These are phyloP conservation scores for Taxillus chinensis DNA, from an alignment of 164 flowering plant species.

Conservation along the genomic window DNA sequence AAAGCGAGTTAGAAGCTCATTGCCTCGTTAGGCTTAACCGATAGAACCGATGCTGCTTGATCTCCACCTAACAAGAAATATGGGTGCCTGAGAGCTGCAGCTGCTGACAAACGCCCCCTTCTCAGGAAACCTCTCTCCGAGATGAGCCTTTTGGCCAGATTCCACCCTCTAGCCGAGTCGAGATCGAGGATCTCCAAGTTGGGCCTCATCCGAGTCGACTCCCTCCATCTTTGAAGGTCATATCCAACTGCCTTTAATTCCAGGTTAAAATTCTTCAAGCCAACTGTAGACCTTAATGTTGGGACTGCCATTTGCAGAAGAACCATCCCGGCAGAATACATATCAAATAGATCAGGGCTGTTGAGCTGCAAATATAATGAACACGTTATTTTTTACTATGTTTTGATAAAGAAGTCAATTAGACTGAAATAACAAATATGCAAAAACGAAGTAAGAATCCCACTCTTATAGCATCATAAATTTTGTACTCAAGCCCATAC, in stretches of 20 bases:
- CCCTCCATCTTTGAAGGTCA: constrained; percentile 82
- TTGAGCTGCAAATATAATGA: constrained; percentile 58
- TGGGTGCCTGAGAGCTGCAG: constrained; percentile 93
- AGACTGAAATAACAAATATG: neutral
- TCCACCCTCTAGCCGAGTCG: constrained; percentile 85
- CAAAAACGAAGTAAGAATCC: too few species aligned
- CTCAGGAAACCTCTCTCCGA: constrained; percentile 70
- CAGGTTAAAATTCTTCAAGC: constrained; percentile 73
- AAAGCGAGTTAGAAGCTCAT: constrained; percentile 3
- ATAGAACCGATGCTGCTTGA: constrained; percentile 85
- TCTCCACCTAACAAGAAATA: constrained; percentile 92
- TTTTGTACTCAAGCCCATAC: too few species aligned
- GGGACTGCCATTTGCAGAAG: constrained; percentile 94
- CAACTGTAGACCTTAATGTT: constrained; percentile 58
- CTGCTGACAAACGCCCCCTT: constrained; percentile 87
- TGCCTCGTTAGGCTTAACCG: constrained; percentile 55
- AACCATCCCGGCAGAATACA: constrained; percentile 91
- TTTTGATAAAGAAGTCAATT: neutral
- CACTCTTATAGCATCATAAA: too few species aligned
- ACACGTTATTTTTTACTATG: neutral
- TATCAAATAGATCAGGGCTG: constrained; percentile 94
- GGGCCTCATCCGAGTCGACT: constrained; percentile 59
- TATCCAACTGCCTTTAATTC: constrained; percentile 57
- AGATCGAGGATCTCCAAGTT: constrained; percentile 62
- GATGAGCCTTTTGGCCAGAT: constrained; percentile 74